A percentile compares a stretch with the other conserved stretches of the same genome.
Evolutionary conservation across 2,329 filamentous ascomycete genomes (phyloP).

Genomic region (Lachnellula occidentalis): DNA sequence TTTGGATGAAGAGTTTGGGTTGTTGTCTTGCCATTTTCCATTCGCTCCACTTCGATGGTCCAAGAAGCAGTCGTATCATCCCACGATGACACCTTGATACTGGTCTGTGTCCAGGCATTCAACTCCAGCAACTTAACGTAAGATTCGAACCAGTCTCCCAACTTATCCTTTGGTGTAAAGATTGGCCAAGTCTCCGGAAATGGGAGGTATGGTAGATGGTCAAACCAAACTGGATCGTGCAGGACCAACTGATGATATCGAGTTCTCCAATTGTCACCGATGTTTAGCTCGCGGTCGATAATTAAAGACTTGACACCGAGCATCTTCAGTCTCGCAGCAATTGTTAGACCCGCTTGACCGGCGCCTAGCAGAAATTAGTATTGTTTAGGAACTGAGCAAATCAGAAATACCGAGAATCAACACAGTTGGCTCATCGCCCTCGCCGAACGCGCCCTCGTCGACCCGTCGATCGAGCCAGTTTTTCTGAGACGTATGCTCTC

Average conservation of each 20-base stretch:
- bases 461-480: constrained; percentile 56
- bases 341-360: constrained; percentile 54
- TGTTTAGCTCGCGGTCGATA: constrained; percentile 50
- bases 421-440: constrained; percentile 42
- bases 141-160: constrained; percentile 62
- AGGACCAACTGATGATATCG: constrained; percentile 61
- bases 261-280: constrained; percentile 61
- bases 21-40: constrained; percentile 23
- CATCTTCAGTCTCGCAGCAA: constrained; percentile 55
- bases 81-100: constrained; percentile 38
- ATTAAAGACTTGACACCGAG: constrained; percentile 50
- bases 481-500: constrained; percentile 43
- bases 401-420: constrained; percentile 52
- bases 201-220: constrained; percentile 57
- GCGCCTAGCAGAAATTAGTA: constrained; percentile 37
- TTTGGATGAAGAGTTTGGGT: constrained; percentile 11
- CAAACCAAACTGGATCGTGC: constrained; percentile 57
- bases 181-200: constrained; percentile 62
- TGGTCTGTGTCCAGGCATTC: constrained; percentile 57
- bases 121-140: constrained; percentile 62
- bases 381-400: no score
- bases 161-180: constrained; percentile 68
- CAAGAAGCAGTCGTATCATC: constrained; percentile 45
- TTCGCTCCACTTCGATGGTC: constrained; percentile 46
- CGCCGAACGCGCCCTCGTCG: constrained; percentile 41